phyloP scores from a whole-genome alignment of 352 stramenopile species.

The Pythium diclinum region DNA sequence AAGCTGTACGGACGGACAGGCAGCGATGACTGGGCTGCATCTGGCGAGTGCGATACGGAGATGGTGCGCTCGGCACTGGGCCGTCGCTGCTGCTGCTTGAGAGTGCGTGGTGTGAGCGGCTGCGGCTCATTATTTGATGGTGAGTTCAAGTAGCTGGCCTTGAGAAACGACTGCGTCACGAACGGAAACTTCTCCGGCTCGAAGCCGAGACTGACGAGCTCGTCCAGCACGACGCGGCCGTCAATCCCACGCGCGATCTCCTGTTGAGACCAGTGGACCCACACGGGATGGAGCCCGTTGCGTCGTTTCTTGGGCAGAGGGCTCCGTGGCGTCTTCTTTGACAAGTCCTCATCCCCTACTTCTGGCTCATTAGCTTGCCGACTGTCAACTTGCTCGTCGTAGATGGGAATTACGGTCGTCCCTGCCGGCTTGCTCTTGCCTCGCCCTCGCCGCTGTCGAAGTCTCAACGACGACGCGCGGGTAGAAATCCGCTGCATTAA shows the following conservation, averaged over 20 bases:
- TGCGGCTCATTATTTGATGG: slow-evolving; percentile 20
- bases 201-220: slow-evolving; percentile 51
- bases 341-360: background rate
- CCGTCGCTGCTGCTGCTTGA: slow-evolving; percentile 1
- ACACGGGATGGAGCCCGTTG: slow-evolving; percentile 47
- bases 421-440: slow-evolving; percentile 17
- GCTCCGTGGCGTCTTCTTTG: background rate
- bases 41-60: background rate
- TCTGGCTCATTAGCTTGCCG: slow-evolving; percentile 8
- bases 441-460: slow-evolving; percentile 43
- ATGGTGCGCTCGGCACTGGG: slow-evolving; percentile 4
- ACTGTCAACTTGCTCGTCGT: slow-evolving; percentile 27
- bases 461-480: slow-evolving; percentile 41
- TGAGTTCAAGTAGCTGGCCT: slow-evolving; percentile 9
- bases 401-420: slow-evolving; percentile 27
- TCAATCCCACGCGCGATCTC: slow-evolving; percentile 59
- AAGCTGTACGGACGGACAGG: slow-evolving; percentile 38
- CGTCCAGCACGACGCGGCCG: slow-evolving; percentile 48
- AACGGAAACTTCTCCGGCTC: slow-evolving; percentile 47
- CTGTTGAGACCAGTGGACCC: slow-evolving; percentile 65
- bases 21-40: slow-evolving; percentile 11
- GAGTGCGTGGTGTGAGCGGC: slow-evolving; percentile 17
- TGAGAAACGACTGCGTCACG: slow-evolving; percentile 49
- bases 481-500: slow-evolving; percentile 70
- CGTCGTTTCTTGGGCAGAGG: slow-evolving; percentile 11